phyloP scores from a whole-genome alignment of 1,284 basidiomycete species.

The Ustilago hordei region DNA sequence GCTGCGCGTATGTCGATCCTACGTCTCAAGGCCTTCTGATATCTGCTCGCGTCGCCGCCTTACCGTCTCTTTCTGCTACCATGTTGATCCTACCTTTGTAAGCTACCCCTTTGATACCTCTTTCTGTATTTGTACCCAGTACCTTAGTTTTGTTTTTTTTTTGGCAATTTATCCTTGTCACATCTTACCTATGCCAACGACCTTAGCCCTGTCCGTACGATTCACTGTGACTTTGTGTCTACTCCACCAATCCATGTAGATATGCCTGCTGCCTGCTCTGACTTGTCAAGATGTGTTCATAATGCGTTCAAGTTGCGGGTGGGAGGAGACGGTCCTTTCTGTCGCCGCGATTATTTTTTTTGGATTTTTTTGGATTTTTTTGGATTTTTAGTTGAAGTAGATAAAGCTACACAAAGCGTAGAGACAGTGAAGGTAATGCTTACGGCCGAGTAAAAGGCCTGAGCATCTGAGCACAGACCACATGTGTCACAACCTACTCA shows the following conservation, averaged over 20 bases:
- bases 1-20: not conserved
- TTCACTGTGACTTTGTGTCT: no score
- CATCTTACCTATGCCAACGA: not conserved
- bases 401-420: no score
- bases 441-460: no score
- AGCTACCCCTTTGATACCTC: conserved; percentile 25
- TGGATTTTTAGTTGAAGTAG: no score
- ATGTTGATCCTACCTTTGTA: not conserved
- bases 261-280: no score
- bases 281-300: no score
- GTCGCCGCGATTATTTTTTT: conserved; percentile 1
- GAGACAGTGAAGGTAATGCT: no score
- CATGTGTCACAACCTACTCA: no score
- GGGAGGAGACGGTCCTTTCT: conserved; percentile 9
- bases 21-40: not conserved
- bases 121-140: conserved; percentile 29
- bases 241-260: no score
- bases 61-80: not conserved
- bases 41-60: not conserved
- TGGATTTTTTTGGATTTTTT: no score
- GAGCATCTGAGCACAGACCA: no score
- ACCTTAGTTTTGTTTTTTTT: not conserved
- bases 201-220: no score
- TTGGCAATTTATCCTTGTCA: not conserved
- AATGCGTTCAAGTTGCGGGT: not conserved